A percentile compares a stretch with the other conserved stretches of the same genome.
Conservation (phyloP, 176 grass and related monocot species). For the Raddia distichophylla region DNA sequence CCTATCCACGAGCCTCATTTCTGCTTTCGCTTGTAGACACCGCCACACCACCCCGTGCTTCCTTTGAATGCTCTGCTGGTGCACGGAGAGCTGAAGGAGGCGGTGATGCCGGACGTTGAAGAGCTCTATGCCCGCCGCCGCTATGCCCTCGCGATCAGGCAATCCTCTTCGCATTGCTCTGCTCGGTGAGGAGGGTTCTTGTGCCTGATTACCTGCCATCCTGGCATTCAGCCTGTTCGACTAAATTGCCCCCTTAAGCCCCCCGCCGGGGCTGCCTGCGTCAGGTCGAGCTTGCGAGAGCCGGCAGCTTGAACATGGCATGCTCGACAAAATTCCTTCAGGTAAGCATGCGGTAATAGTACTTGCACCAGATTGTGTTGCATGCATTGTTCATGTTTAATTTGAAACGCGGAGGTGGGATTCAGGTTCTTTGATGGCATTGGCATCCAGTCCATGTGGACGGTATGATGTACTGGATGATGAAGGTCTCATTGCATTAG, state of each 20-base stretch:
- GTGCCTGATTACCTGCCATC: not conserved
- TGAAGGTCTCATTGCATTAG: not conserved
- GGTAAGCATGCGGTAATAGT: not conserved
- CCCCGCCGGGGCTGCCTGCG: no score
- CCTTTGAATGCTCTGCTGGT: no score
- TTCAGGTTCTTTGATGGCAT: not conserved
- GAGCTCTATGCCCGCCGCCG: not conserved
- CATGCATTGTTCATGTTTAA: no score
- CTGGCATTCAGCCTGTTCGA: not conserved
- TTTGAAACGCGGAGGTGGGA: not conserved
- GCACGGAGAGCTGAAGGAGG: conserved; percentile 8
- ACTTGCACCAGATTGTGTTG: not conserved
- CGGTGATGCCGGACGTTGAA: not conserved
- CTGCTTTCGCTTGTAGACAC: no score
- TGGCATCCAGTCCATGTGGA: not conserved
- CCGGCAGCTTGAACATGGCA: not conserved
- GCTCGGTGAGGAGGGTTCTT: not conserved
- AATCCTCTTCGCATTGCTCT: not conserved
- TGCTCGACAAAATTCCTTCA: not conserved
- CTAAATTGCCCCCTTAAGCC: not conserved
- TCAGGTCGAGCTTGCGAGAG: not conserved
- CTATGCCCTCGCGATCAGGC: not conserved
- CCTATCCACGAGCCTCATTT: no score
- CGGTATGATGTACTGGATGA: not conserved
- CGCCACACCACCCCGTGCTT: no score